phyloP scores from a whole-genome alignment of 306 rosid species.

The Hippophae tibetana region DNA sequence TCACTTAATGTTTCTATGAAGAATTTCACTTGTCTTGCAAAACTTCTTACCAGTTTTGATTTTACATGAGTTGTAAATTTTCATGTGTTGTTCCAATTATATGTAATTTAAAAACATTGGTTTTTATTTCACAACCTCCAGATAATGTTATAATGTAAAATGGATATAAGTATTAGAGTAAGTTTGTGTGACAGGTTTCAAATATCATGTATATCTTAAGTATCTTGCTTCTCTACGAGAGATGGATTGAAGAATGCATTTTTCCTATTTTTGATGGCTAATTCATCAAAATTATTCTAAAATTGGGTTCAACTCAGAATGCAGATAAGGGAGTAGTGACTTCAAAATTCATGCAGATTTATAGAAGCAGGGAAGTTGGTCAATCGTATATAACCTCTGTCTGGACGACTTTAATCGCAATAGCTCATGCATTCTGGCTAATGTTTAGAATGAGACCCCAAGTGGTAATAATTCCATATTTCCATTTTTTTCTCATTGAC shows the following conservation, averaged over 20 bases:
- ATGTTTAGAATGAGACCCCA: slow-evolving; percentile 82
- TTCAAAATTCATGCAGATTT: slow-evolving; percentile 71
- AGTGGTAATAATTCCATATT: slow-evolving; percentile 46
- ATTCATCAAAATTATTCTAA: slow-evolving; percentile 12
- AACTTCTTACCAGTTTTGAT: too few relatives aligned
- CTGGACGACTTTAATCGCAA: slow-evolving; percentile 73
- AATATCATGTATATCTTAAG: too few relatives aligned
- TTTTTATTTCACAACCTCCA: too few relatives aligned
- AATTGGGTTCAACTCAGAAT: slow-evolving; percentile 31
- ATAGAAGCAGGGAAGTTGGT: slow-evolving; percentile 94
- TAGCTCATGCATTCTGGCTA: slow-evolving; percentile 60
- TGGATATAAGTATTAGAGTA: too few relatives aligned
- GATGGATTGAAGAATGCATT: slow-evolving; percentile 6
- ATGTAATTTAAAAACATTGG: too few relatives aligned
- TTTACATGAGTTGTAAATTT: too few relatives aligned
- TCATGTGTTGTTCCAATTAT: too few relatives aligned
- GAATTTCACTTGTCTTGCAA: too few relatives aligned
- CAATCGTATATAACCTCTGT: slow-evolving; percentile 87
- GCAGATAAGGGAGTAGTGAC: slow-evolving; percentile 24
- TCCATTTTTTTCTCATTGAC: slow-evolving; percentile 9
- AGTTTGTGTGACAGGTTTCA: too few relatives aligned
- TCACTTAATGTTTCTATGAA: too few relatives aligned
- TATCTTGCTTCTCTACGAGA: slow-evolving; percentile 2
- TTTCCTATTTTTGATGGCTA: slow-evolving; percentile 9
- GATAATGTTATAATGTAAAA: too few relatives aligned